Evolutionary conservation across 495 filamentous ascomycete species (phyloP).

Genomic region (Cercophora samala): DNA sequence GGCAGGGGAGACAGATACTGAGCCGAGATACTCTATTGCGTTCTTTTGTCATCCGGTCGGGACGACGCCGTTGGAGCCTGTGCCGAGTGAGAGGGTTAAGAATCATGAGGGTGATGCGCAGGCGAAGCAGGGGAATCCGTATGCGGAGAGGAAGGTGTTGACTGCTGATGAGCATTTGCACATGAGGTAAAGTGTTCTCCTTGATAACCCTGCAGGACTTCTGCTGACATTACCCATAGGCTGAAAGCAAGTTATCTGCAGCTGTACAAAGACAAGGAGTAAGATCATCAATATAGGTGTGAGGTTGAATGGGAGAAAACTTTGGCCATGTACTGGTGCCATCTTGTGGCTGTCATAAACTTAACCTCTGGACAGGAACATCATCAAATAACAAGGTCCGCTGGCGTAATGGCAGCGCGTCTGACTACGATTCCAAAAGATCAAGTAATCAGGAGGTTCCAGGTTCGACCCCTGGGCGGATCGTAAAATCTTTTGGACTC

Average conservation of each 20-base stretch:
- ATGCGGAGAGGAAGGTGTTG: constrained; percentile 55
- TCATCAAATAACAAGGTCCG: constrained; percentile 2
- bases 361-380: not conserved
- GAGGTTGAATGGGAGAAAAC: not conserved
- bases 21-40: constrained; percentile 73
- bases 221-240: constrained; percentile 30
- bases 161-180: constrained; percentile 84
- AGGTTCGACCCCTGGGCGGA: constrained; percentile 7
- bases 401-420: constrained; percentile 8
- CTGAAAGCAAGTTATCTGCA: constrained; percentile 69
- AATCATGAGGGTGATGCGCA: constrained; percentile 24
- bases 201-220: not conserved
- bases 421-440: constrained; percentile 2
- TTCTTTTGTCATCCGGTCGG: constrained; percentile 90
- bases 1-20: constrained; percentile 55
- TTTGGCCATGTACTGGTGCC: not conserved
- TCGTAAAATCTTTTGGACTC: not conserved
- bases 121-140: constrained; percentile 41
- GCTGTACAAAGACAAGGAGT: constrained; percentile 45
- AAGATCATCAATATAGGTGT: constrained; percentile 10
- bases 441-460: constrained; percentile 7
- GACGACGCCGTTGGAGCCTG: constrained; percentile 61
- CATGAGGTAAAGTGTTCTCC: constrained; percentile 37
- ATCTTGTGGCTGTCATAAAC: not conserved
- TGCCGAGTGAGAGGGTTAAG: constrained; percentile 63